Conservation (phyloP, 257 asterid species). For the Penstemon eatonii region DNA sequence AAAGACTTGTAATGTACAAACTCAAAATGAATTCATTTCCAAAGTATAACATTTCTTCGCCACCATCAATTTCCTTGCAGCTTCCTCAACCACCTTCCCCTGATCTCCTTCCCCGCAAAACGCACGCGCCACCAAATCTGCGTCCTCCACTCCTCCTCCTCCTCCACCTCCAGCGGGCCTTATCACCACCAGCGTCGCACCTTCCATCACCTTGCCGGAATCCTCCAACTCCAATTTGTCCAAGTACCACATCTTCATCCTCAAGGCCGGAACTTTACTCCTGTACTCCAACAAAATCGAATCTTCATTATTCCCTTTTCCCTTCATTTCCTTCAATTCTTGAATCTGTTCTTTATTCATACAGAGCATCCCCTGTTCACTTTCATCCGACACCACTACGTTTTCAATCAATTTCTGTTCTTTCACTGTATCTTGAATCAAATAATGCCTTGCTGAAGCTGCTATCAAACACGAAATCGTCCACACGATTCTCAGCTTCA, state of each 20-base stretch:
- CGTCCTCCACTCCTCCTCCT: constrained; percentile 29
- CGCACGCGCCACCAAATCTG: constrained; percentile 43
- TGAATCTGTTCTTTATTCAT: constrained; percentile 51
- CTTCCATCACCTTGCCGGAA: constrained; percentile 56
- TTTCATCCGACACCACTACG: constrained; percentile 55
- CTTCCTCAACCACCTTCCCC: constrained; percentile 42
- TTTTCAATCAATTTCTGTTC: constrained; percentile 32
- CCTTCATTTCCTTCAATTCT: constrained; percentile 47
- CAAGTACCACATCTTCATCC: constrained; percentile 77
- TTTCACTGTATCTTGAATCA: constrained; percentile 43
- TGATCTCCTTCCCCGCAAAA: constrained; percentile 37
- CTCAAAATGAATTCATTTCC: constrained; percentile 75
- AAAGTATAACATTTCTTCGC: constrained; percentile 53
- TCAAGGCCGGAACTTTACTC: constrained; percentile 56
- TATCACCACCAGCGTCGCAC: constrained; percentile 66
- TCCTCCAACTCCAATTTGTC: constrained; percentile 54
- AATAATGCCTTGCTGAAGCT: constrained; percentile 59
- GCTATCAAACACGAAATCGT: constrained; percentile 67
- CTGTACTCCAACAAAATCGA: constrained; percentile 27
- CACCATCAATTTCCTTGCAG: constrained; percentile 48
- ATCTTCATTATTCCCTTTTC: constrained; percentile 8
- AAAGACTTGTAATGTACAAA: not conserved
- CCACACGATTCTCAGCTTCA: constrained; percentile 67
- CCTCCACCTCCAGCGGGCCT: constrained; percentile 43
- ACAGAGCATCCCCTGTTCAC: constrained; percentile 53